phyloP scores from a whole-genome alignment of 306 rosid species.

The Castanea mollissima region DNA sequence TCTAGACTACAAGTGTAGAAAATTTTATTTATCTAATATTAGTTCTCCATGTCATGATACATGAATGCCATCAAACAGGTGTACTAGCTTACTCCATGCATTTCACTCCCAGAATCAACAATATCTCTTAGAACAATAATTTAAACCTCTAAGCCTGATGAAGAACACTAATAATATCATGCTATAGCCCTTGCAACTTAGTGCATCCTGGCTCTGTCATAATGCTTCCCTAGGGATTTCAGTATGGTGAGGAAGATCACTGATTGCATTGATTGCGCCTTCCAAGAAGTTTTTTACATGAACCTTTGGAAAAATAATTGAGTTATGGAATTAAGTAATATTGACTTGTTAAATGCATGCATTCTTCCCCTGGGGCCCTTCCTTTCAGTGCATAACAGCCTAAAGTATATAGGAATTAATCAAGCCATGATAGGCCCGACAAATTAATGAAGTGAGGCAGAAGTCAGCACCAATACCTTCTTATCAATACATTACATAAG shows the following conservation, averaged over 20 bases:
- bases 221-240: neutral
- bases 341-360: neutral
- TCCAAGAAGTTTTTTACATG: neutral
- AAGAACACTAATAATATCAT: no score
- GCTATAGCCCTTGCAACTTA: no score
- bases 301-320: neutral
- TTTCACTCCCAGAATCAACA: neutral
- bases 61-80: neutral
- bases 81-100: neutral
- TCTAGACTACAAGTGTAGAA: constrained; percentile 2
- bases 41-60: neutral
- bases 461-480: constrained; percentile 57
- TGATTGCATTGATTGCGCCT: neutral
- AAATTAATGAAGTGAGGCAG: constrained; percentile 13
- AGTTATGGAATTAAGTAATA: neutral
- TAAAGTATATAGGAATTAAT: neutral
- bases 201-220: no score
- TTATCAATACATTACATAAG: constrained; percentile 71
- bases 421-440: constrained; percentile 17
- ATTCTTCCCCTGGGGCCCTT: neutral
- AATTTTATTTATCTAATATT: neutral
- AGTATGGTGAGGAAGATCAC: neutral
- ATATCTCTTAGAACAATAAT: no score
- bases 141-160: no score
- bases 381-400: neutral